Percentiles rank a stretch among this genome's conserved stretches.
These are phyloP conservation scores for Citrus reticulata DNA, from an alignment of 345 rosid genomes.

Conservation along the genomic window DNA sequence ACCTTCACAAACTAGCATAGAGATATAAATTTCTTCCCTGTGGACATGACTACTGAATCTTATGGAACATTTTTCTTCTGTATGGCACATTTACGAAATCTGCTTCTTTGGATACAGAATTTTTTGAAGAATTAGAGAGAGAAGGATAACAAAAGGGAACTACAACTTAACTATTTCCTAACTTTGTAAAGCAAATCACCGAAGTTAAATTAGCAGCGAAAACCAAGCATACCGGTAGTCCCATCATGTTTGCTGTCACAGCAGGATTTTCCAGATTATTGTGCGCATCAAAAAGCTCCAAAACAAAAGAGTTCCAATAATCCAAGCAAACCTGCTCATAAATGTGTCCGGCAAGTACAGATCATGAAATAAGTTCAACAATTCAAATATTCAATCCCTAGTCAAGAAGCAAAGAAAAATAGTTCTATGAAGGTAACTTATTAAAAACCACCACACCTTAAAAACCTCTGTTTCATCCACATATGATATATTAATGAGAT, in stretches of 20 bases:
- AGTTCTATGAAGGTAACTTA: neutral
- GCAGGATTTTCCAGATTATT: conserved; percentile 83
- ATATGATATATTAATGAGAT: conserved; percentile 83
- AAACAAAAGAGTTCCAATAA: conserved; percentile 91
- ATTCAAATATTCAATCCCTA: neutral
- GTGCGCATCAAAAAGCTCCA: conserved; percentile 87
- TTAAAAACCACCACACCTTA: conserved; percentile 50
- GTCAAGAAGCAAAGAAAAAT: neutral
- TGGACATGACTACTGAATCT: neutral
- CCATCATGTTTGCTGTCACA: conserved; percentile 65
- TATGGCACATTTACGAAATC: neutral
- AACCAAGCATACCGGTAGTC: conserved; percentile 57
- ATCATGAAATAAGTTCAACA: neutral
- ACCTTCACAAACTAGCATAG: no score
- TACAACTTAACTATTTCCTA: neutral
- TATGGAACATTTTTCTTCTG: no score
- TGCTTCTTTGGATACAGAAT: neutral
- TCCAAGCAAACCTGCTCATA: conserved; percentile 90
- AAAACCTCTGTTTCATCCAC: conserved; percentile 99
- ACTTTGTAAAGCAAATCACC: neutral
- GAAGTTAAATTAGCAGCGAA: neutral
- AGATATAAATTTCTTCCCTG: neutral
- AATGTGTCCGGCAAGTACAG: conserved; percentile 1
- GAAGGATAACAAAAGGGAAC: neutral
- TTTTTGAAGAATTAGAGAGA: neutral